Percentiles rank a stretch among this genome's conserved stretches.
Evolutionary conservation across 192 early-diverging fungal species (phyloP).

Genomic region (Entomortierella chlamydospora): DNA sequence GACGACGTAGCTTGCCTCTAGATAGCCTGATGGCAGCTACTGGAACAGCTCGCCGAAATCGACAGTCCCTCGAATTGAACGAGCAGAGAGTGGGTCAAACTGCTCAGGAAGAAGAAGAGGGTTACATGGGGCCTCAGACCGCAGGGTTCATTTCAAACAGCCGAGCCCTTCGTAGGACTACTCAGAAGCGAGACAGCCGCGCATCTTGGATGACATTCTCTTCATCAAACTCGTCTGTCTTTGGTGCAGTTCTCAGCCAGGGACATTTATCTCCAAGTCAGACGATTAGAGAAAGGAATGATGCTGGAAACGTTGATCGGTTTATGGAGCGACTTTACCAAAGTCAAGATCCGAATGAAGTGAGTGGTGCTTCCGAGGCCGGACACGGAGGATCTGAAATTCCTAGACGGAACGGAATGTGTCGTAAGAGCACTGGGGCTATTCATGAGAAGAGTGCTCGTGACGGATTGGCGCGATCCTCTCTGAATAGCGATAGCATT

Average conservation of each 20-base stretch:
- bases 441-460: background rate
- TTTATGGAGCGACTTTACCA: slow-evolving; percentile 32
- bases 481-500: background rate
- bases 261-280: slow-evolving; percentile 39
- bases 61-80: background rate
- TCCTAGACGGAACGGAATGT: background rate
- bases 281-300: slow-evolving; percentile 8
- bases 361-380: background rate
- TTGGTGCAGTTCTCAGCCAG: slow-evolving; percentile 35
- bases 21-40: background rate
- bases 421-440: slow-evolving; percentile 15
- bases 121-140: no score
- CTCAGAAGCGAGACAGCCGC: slow-evolving; percentile 28
- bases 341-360: background rate
- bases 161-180: slow-evolving; percentile 24
- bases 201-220: slow-evolving; percentile 45
- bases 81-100: background rate
- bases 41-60: background rate
- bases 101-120: background rate
- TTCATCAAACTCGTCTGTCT: slow-evolving; percentile 25
- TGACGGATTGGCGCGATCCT: background rate
- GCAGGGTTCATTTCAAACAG: background rate
- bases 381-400: background rate
- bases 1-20: background rate
- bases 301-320: slow-evolving; percentile 20